Base-by-base conservation (phyloP, 164 flowering plant species). In the Houttuynia cordata region DNA sequence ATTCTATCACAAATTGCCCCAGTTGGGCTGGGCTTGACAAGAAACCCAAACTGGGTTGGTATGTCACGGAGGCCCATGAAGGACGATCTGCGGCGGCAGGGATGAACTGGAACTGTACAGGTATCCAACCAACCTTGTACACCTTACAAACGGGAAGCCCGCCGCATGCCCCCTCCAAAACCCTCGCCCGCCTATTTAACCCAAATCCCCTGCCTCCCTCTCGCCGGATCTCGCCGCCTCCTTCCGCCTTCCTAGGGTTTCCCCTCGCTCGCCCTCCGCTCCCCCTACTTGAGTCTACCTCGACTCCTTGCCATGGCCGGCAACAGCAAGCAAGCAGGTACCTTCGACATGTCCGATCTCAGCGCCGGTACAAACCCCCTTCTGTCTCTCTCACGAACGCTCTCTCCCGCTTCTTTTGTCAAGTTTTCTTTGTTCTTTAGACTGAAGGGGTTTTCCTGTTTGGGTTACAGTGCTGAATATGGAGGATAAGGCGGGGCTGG, bases 401-500 rank as follows among this genome's bases (percentile, higher is more conserved):
- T 55, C 7, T 19, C 51, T 15, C 51, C n/a, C n/a, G n/a, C 57
- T 20, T 22, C 25, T 47, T 13, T 21, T 21, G 8, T 50, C 0
- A 23, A 4, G n/a, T n/a, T n/a, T 24, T 19, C 17, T 2, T n/a
- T n/a, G n/a, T 14, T 37, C n/a, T 2, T 19, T 21, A 17, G 59
- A 34, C 12, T 25, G 10, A 22, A 41, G 21, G 19, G 3, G 17
- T n/a, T n/a, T n/a, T n/a, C n/a, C 9, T 57, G 13, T 19, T 19
- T 37, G 4, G 23, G 20, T 56, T 75, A 66, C 40, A 84, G 93
- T 79, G 67, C 78, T 87, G 10, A 79, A 76, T 56, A 74, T 75
- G 9, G 88, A 71, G 73, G 81, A 78, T 53, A 72, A 83, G 54
- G 85, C 75, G 1, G 84, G 68, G 8, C 81, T 87, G 24, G 85